Conservation (phyloP, 2,329 filamentous ascomycete genomes). For the Cercospora sp. region DNA sequence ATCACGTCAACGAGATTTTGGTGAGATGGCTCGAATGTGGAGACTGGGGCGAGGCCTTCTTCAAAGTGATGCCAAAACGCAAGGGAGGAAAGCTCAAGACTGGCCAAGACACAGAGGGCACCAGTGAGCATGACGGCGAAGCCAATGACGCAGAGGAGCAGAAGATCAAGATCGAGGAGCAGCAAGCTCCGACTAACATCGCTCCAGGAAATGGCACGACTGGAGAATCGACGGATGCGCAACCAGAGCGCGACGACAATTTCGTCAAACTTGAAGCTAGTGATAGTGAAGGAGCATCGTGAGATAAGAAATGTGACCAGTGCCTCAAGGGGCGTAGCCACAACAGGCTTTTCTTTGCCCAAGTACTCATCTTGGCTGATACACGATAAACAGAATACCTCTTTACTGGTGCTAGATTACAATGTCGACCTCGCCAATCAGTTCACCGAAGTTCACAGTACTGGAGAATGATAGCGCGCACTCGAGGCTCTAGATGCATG, state of each 20-base stretch:
- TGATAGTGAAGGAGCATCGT: neutral
- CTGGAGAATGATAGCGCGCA: too few species aligned
- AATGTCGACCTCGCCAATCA: neutral
- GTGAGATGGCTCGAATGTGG: constrained; percentile 84
- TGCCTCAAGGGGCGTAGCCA: neutral
- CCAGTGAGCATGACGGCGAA: constrained; percentile 21
- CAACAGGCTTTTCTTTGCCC: neutral
- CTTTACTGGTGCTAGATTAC: neutral
- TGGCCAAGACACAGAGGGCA: neutral
- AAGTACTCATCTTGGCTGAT: neutral
- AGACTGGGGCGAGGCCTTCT: constrained; percentile 88
- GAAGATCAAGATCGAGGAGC: constrained; percentile 13
- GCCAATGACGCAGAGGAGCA: constrained; percentile 2
- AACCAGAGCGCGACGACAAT: neutral
- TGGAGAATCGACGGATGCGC: neutral
- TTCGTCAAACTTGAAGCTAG: neutral
- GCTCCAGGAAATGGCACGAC: neutral
- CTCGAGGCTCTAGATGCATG: too few species aligned
- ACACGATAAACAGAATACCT: neutral
- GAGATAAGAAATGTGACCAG: neutral
- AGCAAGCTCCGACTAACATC: neutral
- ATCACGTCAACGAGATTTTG: constrained; percentile 98
- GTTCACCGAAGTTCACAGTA: too few species aligned
- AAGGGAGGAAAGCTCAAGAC: constrained; percentile 72
- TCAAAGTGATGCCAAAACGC: constrained; percentile 82